Percentiles rank a stretch among this genome's conserved stretches.
Conservation (phyloP, 768 basidiomycete species). For the Amanita molliuscula region DNA sequence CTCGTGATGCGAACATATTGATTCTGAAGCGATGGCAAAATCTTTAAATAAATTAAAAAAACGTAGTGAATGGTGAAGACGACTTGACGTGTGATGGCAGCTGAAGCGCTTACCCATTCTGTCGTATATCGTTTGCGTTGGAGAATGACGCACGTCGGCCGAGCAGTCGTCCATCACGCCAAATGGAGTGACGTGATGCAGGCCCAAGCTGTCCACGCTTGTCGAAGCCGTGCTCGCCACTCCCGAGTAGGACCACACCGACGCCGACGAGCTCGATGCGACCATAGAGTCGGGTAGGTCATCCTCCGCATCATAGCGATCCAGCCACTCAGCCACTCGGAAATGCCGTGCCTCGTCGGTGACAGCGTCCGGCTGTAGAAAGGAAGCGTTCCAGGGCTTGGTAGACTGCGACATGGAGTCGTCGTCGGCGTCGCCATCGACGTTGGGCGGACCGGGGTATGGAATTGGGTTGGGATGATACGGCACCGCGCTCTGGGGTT, state of each 20-base stretch:
- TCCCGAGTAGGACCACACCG: background rate
- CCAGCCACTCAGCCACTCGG: background rate
- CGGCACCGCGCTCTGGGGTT: background rate
- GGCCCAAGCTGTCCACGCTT: slow-evolving; percentile 1
- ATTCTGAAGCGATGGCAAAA: background rate
- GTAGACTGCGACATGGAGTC: too few species aligned
- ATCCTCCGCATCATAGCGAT: background rate
- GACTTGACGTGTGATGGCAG: background rate
- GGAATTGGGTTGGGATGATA: background rate
- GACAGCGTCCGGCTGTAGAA: background rate
- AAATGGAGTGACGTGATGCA: background rate
- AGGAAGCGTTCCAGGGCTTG: background rate
- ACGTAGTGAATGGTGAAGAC: background rate
- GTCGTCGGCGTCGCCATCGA: too few species aligned
- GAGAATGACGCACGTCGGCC: background rate
- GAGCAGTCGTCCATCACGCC: background rate
- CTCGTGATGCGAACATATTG: background rate
- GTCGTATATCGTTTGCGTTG: background rate
- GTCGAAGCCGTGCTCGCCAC: background rate
- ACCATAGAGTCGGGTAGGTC: background rate
- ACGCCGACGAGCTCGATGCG: background rate
- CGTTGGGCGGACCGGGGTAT: too few species aligned
- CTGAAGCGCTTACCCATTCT: background rate
- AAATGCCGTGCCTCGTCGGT: background rate
- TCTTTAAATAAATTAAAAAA: background rate